Conservation (phyloP, 257 asterid species). For the Nicotiana knightiana region DNA sequence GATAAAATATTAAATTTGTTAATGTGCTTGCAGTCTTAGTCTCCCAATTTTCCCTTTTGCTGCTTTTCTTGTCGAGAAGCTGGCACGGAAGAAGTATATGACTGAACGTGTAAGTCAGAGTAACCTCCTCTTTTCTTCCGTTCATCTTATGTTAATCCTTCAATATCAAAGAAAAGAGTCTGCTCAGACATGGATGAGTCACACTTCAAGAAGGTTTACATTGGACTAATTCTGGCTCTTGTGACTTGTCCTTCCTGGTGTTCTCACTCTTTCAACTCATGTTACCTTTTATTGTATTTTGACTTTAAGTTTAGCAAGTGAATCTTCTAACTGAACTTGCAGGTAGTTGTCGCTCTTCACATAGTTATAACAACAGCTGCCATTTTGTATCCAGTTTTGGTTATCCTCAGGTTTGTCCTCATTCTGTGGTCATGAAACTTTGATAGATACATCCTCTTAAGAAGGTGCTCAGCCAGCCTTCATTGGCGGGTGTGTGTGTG, state of each 20-base stretch:
- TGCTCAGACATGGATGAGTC: slow-evolving; percentile 5
- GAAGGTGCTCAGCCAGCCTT: not conserved
- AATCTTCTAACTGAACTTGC: slow-evolving; percentile 23
- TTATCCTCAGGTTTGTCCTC: slow-evolving; percentile 75
- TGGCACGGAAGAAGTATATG: slow-evolving; percentile 46
- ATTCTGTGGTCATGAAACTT: not conserved
- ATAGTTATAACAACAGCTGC: slow-evolving; percentile 53
- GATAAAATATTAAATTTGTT: not conserved
- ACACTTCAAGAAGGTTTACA: not conserved
- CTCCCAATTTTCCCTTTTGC: slow-evolving; percentile 76
- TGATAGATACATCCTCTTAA: not conserved
- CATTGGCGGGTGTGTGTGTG: not conserved
- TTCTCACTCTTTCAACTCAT: not conserved
- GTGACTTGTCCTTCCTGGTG: slow-evolving; percentile 2
- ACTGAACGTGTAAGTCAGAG: slow-evolving; percentile 59
- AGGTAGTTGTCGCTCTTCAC: slow-evolving; percentile 74
- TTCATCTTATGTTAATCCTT: not conserved
- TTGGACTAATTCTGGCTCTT: not conserved
- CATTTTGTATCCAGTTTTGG: slow-evolving; percentile 75
- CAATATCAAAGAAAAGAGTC: not conserved
- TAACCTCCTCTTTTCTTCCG: slow-evolving; percentile 10
- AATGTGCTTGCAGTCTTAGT: slow-evolving; percentile 54
- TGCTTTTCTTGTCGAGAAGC: slow-evolving; percentile 77
- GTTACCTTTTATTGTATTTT: not conserved
- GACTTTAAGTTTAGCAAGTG: not conserved